Evolutionary conservation across 352 stramenopile species (phyloP), one percentile per base, ranked within the genome.

Genomic region (Globisporangium splendens): DNA sequence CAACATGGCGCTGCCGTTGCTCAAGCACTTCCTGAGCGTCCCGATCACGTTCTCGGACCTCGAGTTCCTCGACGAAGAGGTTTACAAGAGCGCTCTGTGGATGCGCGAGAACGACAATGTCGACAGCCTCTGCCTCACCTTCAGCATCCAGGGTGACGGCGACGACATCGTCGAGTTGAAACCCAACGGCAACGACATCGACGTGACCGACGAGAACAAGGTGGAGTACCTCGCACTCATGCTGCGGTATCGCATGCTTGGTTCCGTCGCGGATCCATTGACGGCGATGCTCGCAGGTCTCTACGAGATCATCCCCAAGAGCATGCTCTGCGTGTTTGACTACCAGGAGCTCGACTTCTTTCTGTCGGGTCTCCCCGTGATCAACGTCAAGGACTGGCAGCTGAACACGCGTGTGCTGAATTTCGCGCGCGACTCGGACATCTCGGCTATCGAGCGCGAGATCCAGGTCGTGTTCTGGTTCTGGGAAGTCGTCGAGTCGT

Each of bases 271-370:
- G 13, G 61, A 84, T 12, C 95, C 98, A 59, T 94, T 98, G 24
- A 72, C 91, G 18, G 79, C 82, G 42, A 92, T 99, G 54, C 68
- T 97, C 18, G 86, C 75, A 35, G 97, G 97, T 7, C 84, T 99
- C 51, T 93, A 97, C 64, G 83, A 91, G 49, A 88, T 99, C 18
- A 86, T 98, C 63, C 85, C 93, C 48, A 88, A 87, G 56, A 77
- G 79, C 3, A 83, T 94, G 46, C 73, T 98, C 5, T 84, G 84
- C 22, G 77, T 98, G 12, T 96, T 98, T 56, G 79, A 94, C 63
- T 95, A 98, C 43, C 91, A 98, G 51, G 97, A 99, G 73, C 82
- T 99, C 15, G 95, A 98, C 60, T 84, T 98, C 15, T 88, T 98
- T 42, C 83, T 99, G 4, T 93, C 88, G 46, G 85, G 85, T 0